These are phyloP conservation scores for Daldinia loculata DNA, from an alignment of 495 filamentous ascomycete genomes.

Conservation along the genomic window DNA sequence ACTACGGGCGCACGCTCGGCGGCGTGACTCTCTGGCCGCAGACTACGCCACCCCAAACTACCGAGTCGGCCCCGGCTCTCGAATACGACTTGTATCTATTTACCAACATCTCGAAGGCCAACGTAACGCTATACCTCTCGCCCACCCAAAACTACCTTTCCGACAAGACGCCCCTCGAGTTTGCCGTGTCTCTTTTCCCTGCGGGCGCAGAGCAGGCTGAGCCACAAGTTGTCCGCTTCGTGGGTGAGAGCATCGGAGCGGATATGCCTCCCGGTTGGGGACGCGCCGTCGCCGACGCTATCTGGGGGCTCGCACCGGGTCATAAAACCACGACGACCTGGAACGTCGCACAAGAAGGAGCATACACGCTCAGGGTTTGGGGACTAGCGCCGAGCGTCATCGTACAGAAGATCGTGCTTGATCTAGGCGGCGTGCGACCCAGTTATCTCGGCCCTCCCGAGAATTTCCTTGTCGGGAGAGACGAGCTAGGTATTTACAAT, in stretches of 20 bases:
- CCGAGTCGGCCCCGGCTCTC: constrained; percentile 61
- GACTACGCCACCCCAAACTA: constrained; percentile 57
- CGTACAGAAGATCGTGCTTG: constrained; percentile 73
- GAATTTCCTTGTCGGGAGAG: constrained; percentile 63
- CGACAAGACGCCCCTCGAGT: constrained; percentile 65
- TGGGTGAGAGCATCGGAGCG: constrained; percentile 56
- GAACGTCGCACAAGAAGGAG: constrained; percentile 55
- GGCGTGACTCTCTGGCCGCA: constrained; percentile 66
- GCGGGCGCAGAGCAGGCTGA: constrained; percentile 50
- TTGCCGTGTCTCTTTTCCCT: constrained; percentile 63
- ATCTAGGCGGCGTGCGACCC: constrained; percentile 71
- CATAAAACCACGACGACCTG: constrained; percentile 64
- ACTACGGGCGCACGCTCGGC: constrained; percentile 66
- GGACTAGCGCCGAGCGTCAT: constrained; percentile 69
- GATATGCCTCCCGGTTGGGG: constrained; percentile 66
- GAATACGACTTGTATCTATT: constrained; percentile 75
- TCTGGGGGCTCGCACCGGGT: constrained; percentile 61
- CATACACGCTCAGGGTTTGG: constrained; percentile 68
- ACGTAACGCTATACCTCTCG: constrained; percentile 69
- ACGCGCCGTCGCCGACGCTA: constrained; percentile 62
- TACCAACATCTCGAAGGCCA: constrained; percentile 59
- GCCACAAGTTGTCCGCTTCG: constrained; percentile 60
- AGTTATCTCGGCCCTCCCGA: constrained; percentile 76
- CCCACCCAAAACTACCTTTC: constrained; percentile 68
- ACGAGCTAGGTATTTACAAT: constrained; percentile 51